Conservation (phyloP, 2,329 filamentous ascomycete genomes). For the Trichoderma sp. region DNA sequence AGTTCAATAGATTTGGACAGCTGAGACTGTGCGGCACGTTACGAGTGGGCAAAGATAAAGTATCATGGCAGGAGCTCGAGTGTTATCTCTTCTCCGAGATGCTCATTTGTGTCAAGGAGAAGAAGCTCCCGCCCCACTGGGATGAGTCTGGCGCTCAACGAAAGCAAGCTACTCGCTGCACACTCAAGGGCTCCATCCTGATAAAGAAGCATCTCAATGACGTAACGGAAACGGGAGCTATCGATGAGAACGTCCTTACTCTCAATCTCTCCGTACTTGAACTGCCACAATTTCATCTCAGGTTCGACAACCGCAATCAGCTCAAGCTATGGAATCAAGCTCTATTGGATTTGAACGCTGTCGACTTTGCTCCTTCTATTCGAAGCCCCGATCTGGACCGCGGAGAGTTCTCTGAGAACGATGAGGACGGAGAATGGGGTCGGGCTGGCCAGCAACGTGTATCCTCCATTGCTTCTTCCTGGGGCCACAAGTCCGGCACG, state of each 20-base stretch:
- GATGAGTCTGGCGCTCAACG: slow-evolving; percentile 56
- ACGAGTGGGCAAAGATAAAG: slow-evolving; percentile 90
- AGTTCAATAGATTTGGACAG: slow-evolving; percentile 89
- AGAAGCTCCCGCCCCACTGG: slow-evolving; percentile 66
- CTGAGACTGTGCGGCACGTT: slow-evolving; percentile 85
- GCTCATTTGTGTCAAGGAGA: slow-evolving; percentile 99
- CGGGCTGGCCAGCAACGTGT: slow-evolving; percentile 64
- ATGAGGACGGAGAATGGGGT: slow-evolving; percentile 81
- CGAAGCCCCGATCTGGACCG: slow-evolving; percentile 76
- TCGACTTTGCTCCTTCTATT: slow-evolving; percentile 57
- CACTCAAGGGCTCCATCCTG: slow-evolving; percentile 92
- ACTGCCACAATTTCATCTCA: slow-evolving; percentile 88
- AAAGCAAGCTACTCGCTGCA: slow-evolving; percentile 69
- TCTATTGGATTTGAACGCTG: slow-evolving; percentile 74
- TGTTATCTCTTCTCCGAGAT: slow-evolving; percentile 98
- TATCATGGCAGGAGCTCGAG: slow-evolving; percentile 96
- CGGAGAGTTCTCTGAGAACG: slow-evolving; percentile 72
- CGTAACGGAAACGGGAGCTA: slow-evolving; percentile 66
- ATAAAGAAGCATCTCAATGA: slow-evolving; percentile 98
- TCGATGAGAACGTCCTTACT: slow-evolving; percentile 81
- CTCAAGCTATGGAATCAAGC: slow-evolving; percentile 89
- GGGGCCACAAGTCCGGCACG: slow-evolving; percentile 77
- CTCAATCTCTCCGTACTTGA: slow-evolving; percentile 88
- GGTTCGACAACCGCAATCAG: slow-evolving; percentile 79
- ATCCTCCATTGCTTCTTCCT: slow-evolving; percentile 79